Evolutionary conservation across 2,329 filamentous ascomycete genomes (phyloP), one percentile per base, ranked within the genome.

Genomic region (Epichloe festucae): DNA sequence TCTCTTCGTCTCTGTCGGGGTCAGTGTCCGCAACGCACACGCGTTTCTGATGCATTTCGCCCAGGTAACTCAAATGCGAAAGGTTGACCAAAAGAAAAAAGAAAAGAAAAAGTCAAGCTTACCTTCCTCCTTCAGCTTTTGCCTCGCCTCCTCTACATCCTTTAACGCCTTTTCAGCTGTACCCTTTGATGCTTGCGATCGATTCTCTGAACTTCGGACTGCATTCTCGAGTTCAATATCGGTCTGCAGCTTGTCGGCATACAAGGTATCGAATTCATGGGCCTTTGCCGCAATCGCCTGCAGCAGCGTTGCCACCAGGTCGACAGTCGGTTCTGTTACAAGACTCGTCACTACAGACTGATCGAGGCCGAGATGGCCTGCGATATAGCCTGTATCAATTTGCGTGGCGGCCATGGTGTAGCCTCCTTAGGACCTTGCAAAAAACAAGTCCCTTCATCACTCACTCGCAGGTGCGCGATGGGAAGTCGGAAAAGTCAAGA

Each of bases 151-250:
- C 60, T 91, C 85, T 1, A 90, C 79, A 58, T 96, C 90, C 58
- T 87, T 86, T 54, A 90, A 76, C 10, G 86, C 84, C 65, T 91
- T 91, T 55, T 94, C 89, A 44, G 89, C 79, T 1, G 85, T 87
- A 5, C 79, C 76, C 69, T 93, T 95, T 65, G 93, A 81, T 8
- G 83, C 80, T 63, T 91, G 88, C 57, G 84, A 83, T 67, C 89
- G 87, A 23, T 85, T 82, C 64, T 97, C 91, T 54, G 85, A 84
- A 57, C 80, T 86, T 60, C 89, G 84, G 46, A 95, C 84, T 17
- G 85, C 85, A 67, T 89, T 93, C 67, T 98, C 93, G 7, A 97
- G 78, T 72, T 97, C 90, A 44, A 98, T 93, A 61, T 95, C 89
- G 45, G 87, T 74, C 58, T 88, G 84, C 44, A 96, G 77, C 70